Evolutionary conservation across 768 basidiomycete genomes (phyloP).

Genomic region (Termitomyces sp.): DNA sequence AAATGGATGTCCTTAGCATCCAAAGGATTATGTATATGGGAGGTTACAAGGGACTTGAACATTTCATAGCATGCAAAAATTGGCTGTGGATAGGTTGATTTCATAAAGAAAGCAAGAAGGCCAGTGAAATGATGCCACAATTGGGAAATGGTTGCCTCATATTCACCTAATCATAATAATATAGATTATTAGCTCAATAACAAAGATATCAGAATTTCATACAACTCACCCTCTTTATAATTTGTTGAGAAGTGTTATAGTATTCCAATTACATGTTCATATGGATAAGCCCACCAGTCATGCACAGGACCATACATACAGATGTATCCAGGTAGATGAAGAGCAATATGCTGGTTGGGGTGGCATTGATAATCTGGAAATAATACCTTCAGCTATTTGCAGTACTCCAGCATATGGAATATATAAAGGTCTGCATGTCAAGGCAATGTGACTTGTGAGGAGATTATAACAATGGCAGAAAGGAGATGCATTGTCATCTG

Average conservation of each 20-base stretch:
- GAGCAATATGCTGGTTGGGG: slow-evolving; percentile 36
- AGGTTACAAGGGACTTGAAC: background rate
- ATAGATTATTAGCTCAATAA: background rate
- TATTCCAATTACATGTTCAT: slow-evolving; percentile 14
- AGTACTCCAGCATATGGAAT: background rate
- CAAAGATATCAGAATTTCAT: background rate
- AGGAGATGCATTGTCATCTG: slow-evolving; percentile 28
- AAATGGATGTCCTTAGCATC: background rate
- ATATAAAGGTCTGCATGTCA: background rate
- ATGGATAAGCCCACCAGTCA: slow-evolving; percentile 18
- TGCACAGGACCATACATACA: slow-evolving; percentile 25
- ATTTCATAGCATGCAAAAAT: background rate
- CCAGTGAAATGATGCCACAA: background rate
- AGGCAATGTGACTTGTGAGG: background rate
- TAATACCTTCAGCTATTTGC: background rate
- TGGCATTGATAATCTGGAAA: slow-evolving; percentile 25
- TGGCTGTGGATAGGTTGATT: background rate
- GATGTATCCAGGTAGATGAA: slow-evolving; percentile 34
- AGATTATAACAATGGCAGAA: slow-evolving; percentile 27
- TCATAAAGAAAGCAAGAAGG: background rate
- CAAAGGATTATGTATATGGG: background rate
- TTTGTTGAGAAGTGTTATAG: slow-evolving; percentile 10
- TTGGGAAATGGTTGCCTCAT: background rate
- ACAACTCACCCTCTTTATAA: background rate
- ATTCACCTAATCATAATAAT: background rate